Base-by-base conservation (phyloP, 495 filamentous ascomycete species). In the Podospora didyma region DNA sequence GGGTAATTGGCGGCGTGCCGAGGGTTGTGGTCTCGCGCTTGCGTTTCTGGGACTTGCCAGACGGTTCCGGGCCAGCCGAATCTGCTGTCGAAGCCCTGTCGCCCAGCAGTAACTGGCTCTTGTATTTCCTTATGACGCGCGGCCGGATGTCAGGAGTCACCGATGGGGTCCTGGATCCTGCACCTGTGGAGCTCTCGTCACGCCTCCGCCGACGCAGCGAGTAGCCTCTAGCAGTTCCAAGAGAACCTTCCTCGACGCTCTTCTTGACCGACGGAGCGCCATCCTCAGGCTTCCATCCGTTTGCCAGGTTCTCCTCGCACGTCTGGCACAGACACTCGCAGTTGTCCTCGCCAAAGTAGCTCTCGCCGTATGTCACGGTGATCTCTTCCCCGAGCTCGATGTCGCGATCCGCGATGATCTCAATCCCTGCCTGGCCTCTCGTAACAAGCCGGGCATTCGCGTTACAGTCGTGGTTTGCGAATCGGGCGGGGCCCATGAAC, bases 391-490 rank as follows among this genome's bases (percentile, higher is more conserved):
- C 95, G 2, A 88, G 75, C 22, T 87, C 80, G 26, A 99, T 96
- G 58, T 95, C 79, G 54, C 85, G 84, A 20, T 81, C 79, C 6
- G 94, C 86, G 46, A 92, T 77, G 39, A 99, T 87, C 64, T 91
- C 86, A 76, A 99, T 96, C 31, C 92, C 90, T 60, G 91, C 86
- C 35, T 84, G 82, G 24, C 90, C 89, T 26, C 81, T 84, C 17
- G 90, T 96, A 58, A 87, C 84, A 55, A 99, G 77, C 63, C 85
- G 79, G 3, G 91, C 91, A 76, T 97, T 99, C 23, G 95, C 90
- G 60, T 89, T 82, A 69, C 94, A 99, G 70, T 99, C 94, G 70
- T 99, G 94, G 63, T 99, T 99, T 19, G 93, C 89, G 64, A 99
- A 97, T 35, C 94, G 85, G 41, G 95, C 94, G 19, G 94, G 94